Percentiles rank a stretch among this genome's conserved stretches.
These are phyloP conservation scores for Dothideomycetidae sp. DNA, from an alignment of 2,329 filamentous ascomycete species.

Conservation along the genomic window DNA sequence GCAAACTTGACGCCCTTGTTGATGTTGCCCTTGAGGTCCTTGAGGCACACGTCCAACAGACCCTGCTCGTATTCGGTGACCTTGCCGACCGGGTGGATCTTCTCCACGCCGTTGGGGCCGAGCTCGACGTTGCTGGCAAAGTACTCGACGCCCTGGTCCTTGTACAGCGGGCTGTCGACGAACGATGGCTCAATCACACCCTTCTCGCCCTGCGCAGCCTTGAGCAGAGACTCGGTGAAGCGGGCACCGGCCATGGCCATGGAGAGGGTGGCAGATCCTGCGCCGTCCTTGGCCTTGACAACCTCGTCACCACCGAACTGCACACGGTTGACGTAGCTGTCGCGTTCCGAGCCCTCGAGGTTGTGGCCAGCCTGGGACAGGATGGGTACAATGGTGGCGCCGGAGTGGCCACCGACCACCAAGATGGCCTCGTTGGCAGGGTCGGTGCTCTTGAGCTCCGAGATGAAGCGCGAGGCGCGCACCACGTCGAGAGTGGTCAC, in stretches of 20 bases:
- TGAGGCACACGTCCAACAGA: constrained; percentile 72
- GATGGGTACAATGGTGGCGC: constrained; percentile 94
- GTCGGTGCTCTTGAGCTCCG: constrained; percentile 80
- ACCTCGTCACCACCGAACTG: constrained; percentile 99
- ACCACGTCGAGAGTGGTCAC: constrained; percentile 98
- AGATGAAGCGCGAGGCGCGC: constrained; percentile 94
- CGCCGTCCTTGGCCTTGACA: constrained; percentile 96
- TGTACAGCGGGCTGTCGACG: constrained; percentile 93
- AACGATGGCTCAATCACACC: constrained; percentile 92
- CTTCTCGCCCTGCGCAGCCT: constrained; percentile 84
- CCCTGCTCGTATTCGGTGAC: constrained; percentile 76
- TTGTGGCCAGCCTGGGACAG: constrained; percentile 89
- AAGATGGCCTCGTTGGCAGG: constrained; percentile 87
- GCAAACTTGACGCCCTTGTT: constrained; percentile 67
- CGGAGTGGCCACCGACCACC: constrained; percentile 93
- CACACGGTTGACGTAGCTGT: constrained; percentile 77
- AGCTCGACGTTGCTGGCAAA: constrained; percentile 93
- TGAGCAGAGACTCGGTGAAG: constrained; percentile 83
- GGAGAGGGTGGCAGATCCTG: constrained; percentile 90
- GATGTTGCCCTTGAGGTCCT: constrained; percentile 86
- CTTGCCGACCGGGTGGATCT: constrained; percentile 78
- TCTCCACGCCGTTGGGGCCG: constrained; percentile 87
- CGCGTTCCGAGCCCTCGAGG: constrained; percentile 60
- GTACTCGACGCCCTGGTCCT: constrained; percentile 95
- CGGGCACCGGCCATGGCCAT: constrained; percentile 92